Evolutionary conservation across 1,284 basidiomycete species (phyloP).

Genomic region (Fomitopsis pinicola): DNA sequence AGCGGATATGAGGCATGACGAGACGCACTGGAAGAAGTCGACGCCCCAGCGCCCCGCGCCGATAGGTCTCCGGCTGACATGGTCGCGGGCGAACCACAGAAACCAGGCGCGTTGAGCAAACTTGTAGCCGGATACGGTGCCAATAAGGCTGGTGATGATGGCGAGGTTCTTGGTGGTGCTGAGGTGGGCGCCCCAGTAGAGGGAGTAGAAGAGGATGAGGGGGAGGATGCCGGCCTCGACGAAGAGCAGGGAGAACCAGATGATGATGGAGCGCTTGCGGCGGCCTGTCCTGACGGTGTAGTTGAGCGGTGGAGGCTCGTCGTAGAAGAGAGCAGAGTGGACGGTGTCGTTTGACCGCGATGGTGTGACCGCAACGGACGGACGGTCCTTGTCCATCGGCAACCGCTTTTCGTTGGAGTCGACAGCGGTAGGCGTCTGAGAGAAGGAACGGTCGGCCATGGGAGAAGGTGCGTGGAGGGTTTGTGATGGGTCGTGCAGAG

Average conservation of each 20-base stretch:
- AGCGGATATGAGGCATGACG: not conserved
- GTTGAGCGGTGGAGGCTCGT: constrained; percentile 24
- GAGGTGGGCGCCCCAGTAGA: constrained; percentile 29
- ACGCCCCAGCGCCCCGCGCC: constrained; percentile 27
- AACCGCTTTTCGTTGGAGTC: too few relatives aligned
- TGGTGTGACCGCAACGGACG: not conserved
- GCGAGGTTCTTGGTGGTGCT: constrained; percentile 28
- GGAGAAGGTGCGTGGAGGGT: too few relatives aligned
- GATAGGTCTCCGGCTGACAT: constrained; percentile 25
- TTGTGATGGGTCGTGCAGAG: too few relatives aligned
- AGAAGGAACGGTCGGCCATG: too few relatives aligned
- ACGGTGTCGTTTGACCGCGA: not conserved
- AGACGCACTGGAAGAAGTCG: constrained; percentile 26
- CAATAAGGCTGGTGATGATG: constrained; percentile 30
- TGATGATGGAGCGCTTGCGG: constrained; percentile 22
- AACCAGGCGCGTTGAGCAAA: constrained; percentile 23
- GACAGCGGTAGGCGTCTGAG: too few relatives aligned
- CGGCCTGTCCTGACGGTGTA: constrained; percentile 21
- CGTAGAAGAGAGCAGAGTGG: not conserved
- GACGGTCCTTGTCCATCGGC: not conserved
- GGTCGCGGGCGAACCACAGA: constrained; percentile 24
- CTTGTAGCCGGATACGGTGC: constrained; percentile 29
- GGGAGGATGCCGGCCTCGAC: constrained; percentile 28
- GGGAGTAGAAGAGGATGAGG: constrained; percentile 30
- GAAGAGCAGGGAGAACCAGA: constrained; percentile 28